phyloP scores from a whole-genome alignment of 306 rosid species.

The Mucuna pruriens region DNA sequence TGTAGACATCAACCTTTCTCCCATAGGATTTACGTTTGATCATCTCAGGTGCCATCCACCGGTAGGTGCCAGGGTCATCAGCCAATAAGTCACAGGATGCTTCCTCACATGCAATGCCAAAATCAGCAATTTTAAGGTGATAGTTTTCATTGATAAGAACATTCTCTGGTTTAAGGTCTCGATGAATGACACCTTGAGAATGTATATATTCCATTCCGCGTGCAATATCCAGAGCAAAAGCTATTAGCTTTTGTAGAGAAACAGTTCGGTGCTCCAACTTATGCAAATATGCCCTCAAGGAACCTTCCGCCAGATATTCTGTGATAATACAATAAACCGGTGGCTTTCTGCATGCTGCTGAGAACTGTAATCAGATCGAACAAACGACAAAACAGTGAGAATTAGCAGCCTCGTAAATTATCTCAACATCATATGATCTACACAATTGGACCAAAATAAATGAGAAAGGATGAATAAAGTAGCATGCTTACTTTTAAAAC shows the following conservation, averaged over 20 bases:
- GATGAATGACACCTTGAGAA: slow-evolving; percentile 82
- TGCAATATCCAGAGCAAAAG: slow-evolving; percentile 81
- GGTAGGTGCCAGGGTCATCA: slow-evolving; percentile 92
- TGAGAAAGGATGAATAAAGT: slow-evolving; percentile 9
- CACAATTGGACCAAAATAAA: slow-evolving; percentile 34
- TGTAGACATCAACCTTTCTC: slow-evolving; percentile 87
- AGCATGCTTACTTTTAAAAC: not conserved
- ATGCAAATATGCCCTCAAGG: slow-evolving; percentile 84
- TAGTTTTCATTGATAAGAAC: slow-evolving; percentile 64
- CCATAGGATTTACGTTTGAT: slow-evolving; percentile 84
- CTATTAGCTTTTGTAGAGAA: slow-evolving; percentile 57
- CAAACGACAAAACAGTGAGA: too few species aligned
- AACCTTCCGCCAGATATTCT: slow-evolving; percentile 83
- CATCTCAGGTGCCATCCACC: slow-evolving; percentile 99
- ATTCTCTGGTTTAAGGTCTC: slow-evolving; percentile 97
- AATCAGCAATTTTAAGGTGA: slow-evolving; percentile 89
- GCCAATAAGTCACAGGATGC: slow-evolving; percentile 72
- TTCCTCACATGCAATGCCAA: slow-evolving; percentile 93
- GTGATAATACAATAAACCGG: slow-evolving; percentile 85
- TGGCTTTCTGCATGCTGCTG: slow-evolving; percentile 86
- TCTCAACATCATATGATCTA: slow-evolving; percentile 49
- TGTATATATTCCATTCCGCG: slow-evolving; percentile 94
- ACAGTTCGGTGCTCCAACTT: slow-evolving; percentile 68
- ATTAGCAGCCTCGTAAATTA: not conserved
- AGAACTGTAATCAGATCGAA: slow-evolving; percentile 65